Base-by-base conservation (phyloP, 2,329 filamentous ascomycete species). In the Penicillium sp. region DNA sequence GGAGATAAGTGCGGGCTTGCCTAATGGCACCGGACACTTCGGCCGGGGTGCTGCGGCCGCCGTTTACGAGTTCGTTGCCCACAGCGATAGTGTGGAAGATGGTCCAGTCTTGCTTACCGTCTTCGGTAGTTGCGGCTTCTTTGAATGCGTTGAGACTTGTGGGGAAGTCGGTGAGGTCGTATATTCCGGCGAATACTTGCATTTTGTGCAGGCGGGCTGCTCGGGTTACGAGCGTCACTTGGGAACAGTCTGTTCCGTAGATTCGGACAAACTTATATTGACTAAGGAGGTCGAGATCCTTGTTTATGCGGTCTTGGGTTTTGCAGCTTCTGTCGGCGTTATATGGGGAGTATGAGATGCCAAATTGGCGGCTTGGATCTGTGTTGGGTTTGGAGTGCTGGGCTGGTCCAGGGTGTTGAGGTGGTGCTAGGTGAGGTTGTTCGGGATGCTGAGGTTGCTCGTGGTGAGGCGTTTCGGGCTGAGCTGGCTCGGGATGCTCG, bases 1-100 rank as follows among this genome's bases (percentile, higher is more conserved):
- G 80, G 35, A 95, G 82, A 2, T 79, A 77, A 14, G 65, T 61
- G 20, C 88, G 84, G 15, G 85, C 87, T 42, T 76, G 71, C 2
- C 74, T 73, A 37, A 94, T 76, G 3, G 85, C 85, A 14, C 70
- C 72, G 12, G 86, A 76, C 8, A 93, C 83, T 3, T 71, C 65
- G 1, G 64, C 63, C 0, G 83, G 78, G 4, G 79, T 80, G 35
- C 79, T 81, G 35, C 77, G 71, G 40, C 85, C 84, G 49, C 80
- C 82, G 73, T 90, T 88, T 70, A 96, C 85, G 31, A 88, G 79
- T 73, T 96, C 91, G 69, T 96, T 96, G 58, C 90, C 91, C 41
- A 96, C 82, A 53, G 84, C 84, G 67, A 96, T 81, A 2, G 89
- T 88, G 68, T 89, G 81, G 58, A 95, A 82, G 14, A 78, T 70